phyloP scores from a whole-genome alignment of 352 stramenopile species.

The Globisporangium spiculum region DNA sequence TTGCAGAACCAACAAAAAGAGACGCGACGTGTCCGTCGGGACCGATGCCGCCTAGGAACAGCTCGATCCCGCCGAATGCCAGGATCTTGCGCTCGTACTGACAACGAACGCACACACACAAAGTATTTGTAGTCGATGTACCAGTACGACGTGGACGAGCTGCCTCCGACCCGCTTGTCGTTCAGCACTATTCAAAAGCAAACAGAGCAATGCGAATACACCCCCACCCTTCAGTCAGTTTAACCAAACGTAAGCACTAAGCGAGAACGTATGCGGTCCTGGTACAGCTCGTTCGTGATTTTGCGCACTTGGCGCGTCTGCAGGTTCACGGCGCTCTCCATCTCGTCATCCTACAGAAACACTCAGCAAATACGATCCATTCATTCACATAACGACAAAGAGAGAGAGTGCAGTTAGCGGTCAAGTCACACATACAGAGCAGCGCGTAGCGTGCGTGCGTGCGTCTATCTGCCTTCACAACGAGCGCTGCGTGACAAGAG shows the following conservation, averaged over 20 bases:
- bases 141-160: constrained; percentile 87
- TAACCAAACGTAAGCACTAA: background rate
- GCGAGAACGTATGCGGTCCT: constrained; percentile 42
- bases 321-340: constrained; percentile 85
- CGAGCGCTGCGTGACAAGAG: background rate
- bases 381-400: background rate
- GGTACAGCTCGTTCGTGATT: constrained; percentile 86
- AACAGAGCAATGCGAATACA: background rate
- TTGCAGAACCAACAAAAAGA: background rate
- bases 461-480: background rate
- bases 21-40: constrained; percentile 92
- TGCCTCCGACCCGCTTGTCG: constrained; percentile 78
- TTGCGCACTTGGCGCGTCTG: constrained; percentile 88
- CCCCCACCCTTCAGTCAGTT: background rate
- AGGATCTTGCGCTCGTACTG: constrained; percentile 85
- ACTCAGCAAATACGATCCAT: background rate
- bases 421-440: background rate
- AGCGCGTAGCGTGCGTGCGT: no score
- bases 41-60: constrained; percentile 91
- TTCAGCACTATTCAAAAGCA: constrained; percentile 58
- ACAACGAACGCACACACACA: constrained; percentile 23
- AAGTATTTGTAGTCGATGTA: constrained; percentile 94
- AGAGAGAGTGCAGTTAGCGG: background rate
- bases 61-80: constrained; percentile 83
- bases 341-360: constrained; percentile 70